Percentiles rank a stretch among this genome's conserved stretches.
Evolutionary conservation across 129 eudicot species (phyloP).

Genomic region (Daucus carota): DNA sequence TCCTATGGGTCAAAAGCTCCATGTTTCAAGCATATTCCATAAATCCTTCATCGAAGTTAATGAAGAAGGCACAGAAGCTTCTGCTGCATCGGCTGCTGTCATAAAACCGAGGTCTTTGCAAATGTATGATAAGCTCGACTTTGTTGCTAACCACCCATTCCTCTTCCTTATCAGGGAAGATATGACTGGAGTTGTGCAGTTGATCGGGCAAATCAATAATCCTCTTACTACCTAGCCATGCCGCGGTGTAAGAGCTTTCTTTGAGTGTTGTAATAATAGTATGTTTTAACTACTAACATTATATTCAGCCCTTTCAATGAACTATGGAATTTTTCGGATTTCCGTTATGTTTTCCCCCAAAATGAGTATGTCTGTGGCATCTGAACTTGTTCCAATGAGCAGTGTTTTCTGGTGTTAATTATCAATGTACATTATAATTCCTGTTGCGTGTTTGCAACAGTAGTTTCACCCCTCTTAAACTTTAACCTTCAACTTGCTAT

Average conservation of each 20-base stretch:
- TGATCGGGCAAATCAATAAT: slow-evolving; percentile 56
- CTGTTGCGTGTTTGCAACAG: no score
- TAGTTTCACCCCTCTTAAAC: no score
- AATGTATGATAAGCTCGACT: slow-evolving; percentile 27
- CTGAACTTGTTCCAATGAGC: no score
- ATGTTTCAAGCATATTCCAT: no score
- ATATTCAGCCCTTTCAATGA: neutral
- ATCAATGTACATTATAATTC: no score
- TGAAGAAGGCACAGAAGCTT: slow-evolving; percentile 90
- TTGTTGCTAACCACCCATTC: slow-evolving; percentile 82
- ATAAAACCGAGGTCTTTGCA: slow-evolving; percentile 11
- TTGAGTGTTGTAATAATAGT: neutral
- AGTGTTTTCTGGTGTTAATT: no score
- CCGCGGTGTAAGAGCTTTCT: neutral
- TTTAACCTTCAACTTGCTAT: no score
- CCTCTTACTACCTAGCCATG: slow-evolving; percentile 29
- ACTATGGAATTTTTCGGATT: no score
- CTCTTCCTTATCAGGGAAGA: slow-evolving; percentile 69
- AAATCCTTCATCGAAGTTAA: slow-evolving; percentile 76
- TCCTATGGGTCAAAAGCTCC: slow-evolving; percentile 24
- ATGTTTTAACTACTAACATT: neutral
- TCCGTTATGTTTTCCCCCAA: no score
- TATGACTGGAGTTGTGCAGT: slow-evolving; percentile 50
- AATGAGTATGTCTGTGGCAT: no score
- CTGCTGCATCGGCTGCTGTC: slow-evolving; percentile 45